These are phyloP conservation scores for Alternaria triticina DNA, from an alignment of 2,329 filamentous ascomycete species.

Conservation along the genomic window DNA sequence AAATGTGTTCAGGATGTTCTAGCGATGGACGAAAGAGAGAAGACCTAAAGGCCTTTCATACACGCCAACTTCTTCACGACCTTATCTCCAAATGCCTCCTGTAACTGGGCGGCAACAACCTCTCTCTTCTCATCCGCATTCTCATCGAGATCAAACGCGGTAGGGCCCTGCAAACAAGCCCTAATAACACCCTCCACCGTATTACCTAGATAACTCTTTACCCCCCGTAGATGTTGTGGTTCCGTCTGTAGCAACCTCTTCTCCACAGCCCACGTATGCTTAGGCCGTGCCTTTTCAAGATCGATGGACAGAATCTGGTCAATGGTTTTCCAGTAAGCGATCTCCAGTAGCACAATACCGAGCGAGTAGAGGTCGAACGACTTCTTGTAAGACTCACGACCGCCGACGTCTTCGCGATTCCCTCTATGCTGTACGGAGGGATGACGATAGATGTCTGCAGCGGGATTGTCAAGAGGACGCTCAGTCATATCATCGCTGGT, in stretches of 20 bases:
- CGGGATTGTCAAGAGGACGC: constrained; percentile 53
- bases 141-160: constrained; percentile 36
- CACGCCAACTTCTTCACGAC: constrained; percentile 37
- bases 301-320: constrained; percentile 53
- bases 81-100: constrained; percentile 40
- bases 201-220: constrained; percentile 36
- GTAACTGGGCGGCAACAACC: constrained; percentile 35
- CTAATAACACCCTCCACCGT: constrained; percentile 33
- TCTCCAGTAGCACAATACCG: constrained; percentile 60
- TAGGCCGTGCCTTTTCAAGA: constrained; percentile 45
- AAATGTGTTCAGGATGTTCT: background rate
- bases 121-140: constrained; percentile 41
- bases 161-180: constrained; percentile 39
- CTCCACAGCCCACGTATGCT: constrained; percentile 48
- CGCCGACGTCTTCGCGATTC: constrained; percentile 30
- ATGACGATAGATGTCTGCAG: constrained; percentile 60
- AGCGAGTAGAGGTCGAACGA: constrained; percentile 61
- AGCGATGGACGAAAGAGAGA: background rate
- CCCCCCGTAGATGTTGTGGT: constrained; percentile 25
- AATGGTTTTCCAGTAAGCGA: constrained; percentile 61
- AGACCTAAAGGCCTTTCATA: constrained; percentile 27
- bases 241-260: constrained; percentile 31
- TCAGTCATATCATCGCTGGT: constrained; percentile 60
- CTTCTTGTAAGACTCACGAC: constrained; percentile 51
- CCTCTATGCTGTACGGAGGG: constrained; percentile 51